Evolutionary conservation across 768 basidiomycete genomes (phyloP).

Genomic region (Sporobolomyces pararoseus): DNA sequence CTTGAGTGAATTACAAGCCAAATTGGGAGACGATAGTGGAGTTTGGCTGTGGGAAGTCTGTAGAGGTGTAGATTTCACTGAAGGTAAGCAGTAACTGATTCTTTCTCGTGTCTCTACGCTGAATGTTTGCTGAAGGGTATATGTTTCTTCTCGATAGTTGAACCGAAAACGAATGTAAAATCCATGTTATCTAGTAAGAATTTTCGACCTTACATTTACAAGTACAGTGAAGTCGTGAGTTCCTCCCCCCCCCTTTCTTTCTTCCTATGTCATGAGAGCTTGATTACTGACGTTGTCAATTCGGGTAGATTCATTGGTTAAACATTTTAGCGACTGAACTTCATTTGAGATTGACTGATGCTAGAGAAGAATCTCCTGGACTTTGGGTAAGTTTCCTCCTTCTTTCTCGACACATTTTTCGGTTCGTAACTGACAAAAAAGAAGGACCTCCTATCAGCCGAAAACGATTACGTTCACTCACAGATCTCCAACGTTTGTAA

Average conservation of each 20-base stretch:
- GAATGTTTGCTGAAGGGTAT: too few species aligned
- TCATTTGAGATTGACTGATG: conserved; percentile 75
- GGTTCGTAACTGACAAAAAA: too few species aligned
- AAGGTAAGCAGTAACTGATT: conserved; percentile 70
- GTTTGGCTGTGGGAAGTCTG: conserved; percentile 91
- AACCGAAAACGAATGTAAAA: conserved; percentile 75
- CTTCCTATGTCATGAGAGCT: too few species aligned
- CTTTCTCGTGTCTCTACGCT: too few species aligned
- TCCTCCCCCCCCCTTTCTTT: not conserved
- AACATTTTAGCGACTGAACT: conserved; percentile 86
- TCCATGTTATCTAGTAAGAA: conserved; percentile 98
- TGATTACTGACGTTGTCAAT: too few species aligned
- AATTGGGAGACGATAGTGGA: conserved; percentile 51
- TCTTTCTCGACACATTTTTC: not conserved
- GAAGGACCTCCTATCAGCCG: conserved; percentile 65
- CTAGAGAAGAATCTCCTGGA: conserved; percentile 65
- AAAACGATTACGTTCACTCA: conserved; percentile 79
- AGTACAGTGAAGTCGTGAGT: conserved; percentile 62
- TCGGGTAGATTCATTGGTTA: conserved; percentile 66
- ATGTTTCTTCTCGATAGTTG: too few species aligned
- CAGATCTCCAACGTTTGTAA: conserved; percentile 64
- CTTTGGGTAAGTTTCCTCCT: conserved; percentile 37
- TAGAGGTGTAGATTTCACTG: conserved; percentile 76
- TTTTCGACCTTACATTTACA: conserved; percentile 70
- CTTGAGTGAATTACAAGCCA: conserved; percentile 51